A percentile compares a stretch with the other conserved stretches of the same genome.
Evolutionary conservation across 2,329 filamentous ascomycete genomes (phyloP).

Genomic region (Cytospora piceicola): DNA sequence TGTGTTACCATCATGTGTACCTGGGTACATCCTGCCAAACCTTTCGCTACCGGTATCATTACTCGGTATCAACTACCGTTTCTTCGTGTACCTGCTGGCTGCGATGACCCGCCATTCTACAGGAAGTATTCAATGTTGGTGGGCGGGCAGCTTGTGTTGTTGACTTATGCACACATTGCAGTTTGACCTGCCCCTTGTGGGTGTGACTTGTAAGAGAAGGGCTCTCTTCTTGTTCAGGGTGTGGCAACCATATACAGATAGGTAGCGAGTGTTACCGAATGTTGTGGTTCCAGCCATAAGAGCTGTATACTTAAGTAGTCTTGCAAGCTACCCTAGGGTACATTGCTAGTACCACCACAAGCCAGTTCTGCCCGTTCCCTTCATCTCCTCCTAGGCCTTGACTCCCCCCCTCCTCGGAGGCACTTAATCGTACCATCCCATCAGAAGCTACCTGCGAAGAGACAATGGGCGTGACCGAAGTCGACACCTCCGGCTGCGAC

Average conservation of each 20-base stretch:
- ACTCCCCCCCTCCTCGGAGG: not conserved
- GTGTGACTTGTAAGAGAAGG: not conserved
- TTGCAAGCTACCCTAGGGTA: too few species aligned
- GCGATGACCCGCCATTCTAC: not conserved
- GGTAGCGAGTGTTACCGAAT: too few species aligned
- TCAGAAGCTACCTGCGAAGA: conserved; percentile 32
- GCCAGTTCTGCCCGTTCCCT: too few species aligned
- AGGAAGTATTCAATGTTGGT: not conserved
- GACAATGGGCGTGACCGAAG: not conserved
- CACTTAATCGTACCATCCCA: not conserved
- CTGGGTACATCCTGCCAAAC: not conserved
- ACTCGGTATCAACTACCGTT: not conserved
- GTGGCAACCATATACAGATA: too few species aligned
- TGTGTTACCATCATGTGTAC: not conserved
- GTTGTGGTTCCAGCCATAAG: too few species aligned
- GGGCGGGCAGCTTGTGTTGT: not conserved
- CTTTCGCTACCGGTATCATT: too few species aligned
- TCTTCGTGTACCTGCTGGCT: not conserved
- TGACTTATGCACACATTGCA: too few species aligned
- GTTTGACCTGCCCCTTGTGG: not conserved
- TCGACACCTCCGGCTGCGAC: not conserved
- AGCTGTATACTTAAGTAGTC: not conserved
- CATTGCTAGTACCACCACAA: too few species aligned
- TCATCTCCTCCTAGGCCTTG: not conserved
- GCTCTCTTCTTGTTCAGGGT: too few species aligned